Percentiles rank a stretch among this genome's conserved stretches.
These are phyloP conservation scores for Neurospora discreta DNA, from an alignment of 495 filamentous ascomycete species.

Conservation along the genomic window DNA sequence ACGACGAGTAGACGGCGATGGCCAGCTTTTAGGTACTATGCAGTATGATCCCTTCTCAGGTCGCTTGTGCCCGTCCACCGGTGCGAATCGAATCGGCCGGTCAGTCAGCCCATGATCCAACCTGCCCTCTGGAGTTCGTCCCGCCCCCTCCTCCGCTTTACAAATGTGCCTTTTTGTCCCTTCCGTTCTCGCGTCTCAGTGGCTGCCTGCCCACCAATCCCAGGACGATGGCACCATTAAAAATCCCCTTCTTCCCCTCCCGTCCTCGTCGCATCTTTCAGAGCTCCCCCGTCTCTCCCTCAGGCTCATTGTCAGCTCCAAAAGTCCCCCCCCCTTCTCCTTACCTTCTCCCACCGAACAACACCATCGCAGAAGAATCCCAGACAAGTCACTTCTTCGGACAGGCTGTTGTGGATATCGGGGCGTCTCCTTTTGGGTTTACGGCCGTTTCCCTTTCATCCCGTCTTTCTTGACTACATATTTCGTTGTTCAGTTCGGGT, in stretches of 20 bases:
- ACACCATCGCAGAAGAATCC: neutral
- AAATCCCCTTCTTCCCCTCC: conserved; percentile 20
- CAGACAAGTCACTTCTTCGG: neutral
- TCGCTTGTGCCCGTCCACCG: neutral
- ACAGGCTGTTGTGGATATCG: neutral
- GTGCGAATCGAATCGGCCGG: neutral
- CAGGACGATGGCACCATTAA: conserved; percentile 21
- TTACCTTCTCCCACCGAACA: neutral
- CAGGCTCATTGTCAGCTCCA: neutral
- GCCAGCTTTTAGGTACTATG: neutral
- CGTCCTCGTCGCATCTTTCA: conserved; percentile 16
- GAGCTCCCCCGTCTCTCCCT: neutral
- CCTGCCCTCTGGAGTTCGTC: neutral
- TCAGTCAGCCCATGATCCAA: neutral
- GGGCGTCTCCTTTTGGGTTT: neutral
- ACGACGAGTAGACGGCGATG: neutral
- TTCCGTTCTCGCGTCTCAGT: neutral
- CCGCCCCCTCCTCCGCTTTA: neutral
- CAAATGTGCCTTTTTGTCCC: neutral
- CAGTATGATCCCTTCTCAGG: too few species aligned
- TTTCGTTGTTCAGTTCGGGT: neutral
- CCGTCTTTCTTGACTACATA: neutral
- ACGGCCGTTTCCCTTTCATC: neutral
- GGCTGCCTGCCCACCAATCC: conserved; percentile 11
- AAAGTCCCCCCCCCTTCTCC: neutral